Evolutionary conservation across 169 alveolate species (phyloP).

Genomic region (Plasmodium berghei): DNA sequence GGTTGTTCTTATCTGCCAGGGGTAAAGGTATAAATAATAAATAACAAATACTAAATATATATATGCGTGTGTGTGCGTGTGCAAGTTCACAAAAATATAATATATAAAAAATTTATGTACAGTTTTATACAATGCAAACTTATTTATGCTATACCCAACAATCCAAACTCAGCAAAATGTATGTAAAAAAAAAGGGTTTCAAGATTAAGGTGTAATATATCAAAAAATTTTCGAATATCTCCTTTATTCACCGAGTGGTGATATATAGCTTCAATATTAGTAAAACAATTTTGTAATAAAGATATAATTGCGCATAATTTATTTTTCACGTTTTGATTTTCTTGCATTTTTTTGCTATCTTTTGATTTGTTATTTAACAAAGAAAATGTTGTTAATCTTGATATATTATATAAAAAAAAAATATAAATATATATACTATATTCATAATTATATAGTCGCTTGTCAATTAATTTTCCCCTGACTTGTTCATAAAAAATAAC

Average conservation of each 20-base stretch:
- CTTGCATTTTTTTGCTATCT: too few relatives aligned
- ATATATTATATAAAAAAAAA: conserved; percentile 45
- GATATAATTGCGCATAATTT: neutral
- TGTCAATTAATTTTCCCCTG: neutral
- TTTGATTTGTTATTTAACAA: conserved; percentile 12
- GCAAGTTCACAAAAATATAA: too few relatives aligned
- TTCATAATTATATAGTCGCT: neutral
- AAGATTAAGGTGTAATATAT: conserved; percentile 12
- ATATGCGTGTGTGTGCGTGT: neutral
- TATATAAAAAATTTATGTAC: neutral
- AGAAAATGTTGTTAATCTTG: conserved; percentile 36
- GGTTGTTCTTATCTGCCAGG: conserved; percentile 23
- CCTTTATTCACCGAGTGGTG: neutral
- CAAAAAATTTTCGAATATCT: conserved; percentile 9
- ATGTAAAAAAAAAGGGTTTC: conserved; percentile 29
- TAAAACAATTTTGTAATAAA: conserved; percentile 6
- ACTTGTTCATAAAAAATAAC: conserved; percentile 8
- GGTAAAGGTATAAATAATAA: neutral
- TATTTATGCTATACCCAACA: conserved; percentile 27
- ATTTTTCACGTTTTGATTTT: neutral
- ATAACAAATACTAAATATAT: too few relatives aligned
- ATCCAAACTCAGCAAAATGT: conserved; percentile 17
- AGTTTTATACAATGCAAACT: neutral
- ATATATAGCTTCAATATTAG: conserved; percentile 16
- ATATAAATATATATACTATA: conserved; percentile 17